A percentile compares a stretch with the other conserved stretches of the same genome.
Evolutionary conservation across 306 rosid species (phyloP).

Genomic region (Casuarina glauca): DNA sequence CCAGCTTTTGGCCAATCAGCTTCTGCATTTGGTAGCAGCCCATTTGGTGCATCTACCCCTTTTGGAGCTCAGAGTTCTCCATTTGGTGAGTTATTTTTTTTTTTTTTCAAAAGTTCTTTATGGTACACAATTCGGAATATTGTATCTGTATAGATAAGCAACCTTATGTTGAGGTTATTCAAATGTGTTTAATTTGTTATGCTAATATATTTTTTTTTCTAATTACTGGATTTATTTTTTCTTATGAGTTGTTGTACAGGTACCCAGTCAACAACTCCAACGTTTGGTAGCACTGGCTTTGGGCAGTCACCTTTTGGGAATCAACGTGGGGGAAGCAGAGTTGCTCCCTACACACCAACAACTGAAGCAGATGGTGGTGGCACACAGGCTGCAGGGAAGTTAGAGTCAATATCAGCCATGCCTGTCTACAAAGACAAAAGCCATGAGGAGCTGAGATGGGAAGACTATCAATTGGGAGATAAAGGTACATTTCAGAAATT

Average conservation of each 20-base stretch:
- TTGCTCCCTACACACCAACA: constrained; percentile 64
- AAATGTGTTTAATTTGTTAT: neutral
- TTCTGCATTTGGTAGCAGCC: constrained; percentile 75
- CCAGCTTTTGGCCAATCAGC: constrained; percentile 74
- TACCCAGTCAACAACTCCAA: constrained; percentile 57
- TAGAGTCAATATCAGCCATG: constrained; percentile 97
- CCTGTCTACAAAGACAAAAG: constrained; percentile 81
- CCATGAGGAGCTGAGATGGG: constrained; percentile 98
- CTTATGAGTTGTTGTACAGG: constrained; percentile 44
- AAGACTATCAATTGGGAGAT: constrained; percentile 91
- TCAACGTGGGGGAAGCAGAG: constrained; percentile 89
- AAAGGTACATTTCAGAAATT: constrained; percentile 48
- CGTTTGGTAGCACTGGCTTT: constrained; percentile 61
- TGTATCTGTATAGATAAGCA: neutral
- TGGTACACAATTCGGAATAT: neutral
- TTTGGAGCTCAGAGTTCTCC: constrained; percentile 81
- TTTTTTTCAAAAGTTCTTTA: neutral
- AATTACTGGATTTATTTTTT: constrained; percentile 15
- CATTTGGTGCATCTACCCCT: constrained; percentile 63
- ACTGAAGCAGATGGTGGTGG: constrained; percentile 66
- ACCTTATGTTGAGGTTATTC: neutral
- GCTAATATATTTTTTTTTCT: neutral
- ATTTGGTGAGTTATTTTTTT: constrained; percentile 56
- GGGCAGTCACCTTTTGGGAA: constrained; percentile 75
- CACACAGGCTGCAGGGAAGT: constrained; percentile 53